Conservation (phyloP, 2,329 filamentous ascomycete species). For the Colletotrichum echinochloae region DNA sequence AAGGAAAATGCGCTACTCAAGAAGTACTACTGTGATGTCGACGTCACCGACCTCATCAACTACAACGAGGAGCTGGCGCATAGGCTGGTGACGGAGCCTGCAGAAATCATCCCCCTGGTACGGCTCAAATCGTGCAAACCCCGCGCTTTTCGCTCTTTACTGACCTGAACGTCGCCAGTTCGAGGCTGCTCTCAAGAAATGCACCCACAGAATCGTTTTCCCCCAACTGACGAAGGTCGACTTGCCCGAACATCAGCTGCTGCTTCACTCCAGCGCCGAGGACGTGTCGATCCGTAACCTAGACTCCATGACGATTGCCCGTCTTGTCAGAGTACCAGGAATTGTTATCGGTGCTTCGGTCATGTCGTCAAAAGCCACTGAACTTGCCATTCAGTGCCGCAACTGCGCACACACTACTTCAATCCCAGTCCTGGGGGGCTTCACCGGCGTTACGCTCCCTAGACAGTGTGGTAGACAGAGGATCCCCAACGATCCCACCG, state of each 20-base stretch:
- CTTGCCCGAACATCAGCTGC: conserved; percentile 91
- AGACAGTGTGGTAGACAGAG: conserved; percentile 77
- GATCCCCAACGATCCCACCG: conserved; percentile 73
- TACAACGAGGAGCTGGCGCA: conserved; percentile 97
- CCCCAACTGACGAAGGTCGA: conserved; percentile 75
- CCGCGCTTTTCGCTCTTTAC: conserved; percentile 12
- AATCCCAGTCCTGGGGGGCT: conserved; percentile 83
- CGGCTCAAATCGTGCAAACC: conserved; percentile 46
- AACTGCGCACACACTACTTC: conserved; percentile 81
- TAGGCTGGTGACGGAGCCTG: conserved; percentile 87
- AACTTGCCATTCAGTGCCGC: conserved; percentile 87
- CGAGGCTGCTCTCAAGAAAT: conserved; percentile 88
- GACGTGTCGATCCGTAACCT: conserved; percentile 94
- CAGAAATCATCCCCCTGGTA: conserved; percentile 92
- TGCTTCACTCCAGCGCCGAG: conserved; percentile 91
- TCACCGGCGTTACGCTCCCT: conserved; percentile 87
- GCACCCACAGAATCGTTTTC: conserved; percentile 93
- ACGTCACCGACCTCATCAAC: conserved; percentile 94
- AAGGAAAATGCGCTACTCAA: conserved; percentile 94
- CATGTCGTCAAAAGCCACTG: conserved; percentile 93
- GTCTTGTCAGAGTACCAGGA: conserved; percentile 95
- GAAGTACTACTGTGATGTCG: conserved; percentile 95
- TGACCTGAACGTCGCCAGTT: conserved; percentile 69
- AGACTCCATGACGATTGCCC: conserved; percentile 90
- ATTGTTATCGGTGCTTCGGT: conserved; percentile 98